Base-by-base conservation (phyloP, 2,329 filamentous ascomycete species). In the Cercospora canescens region DNA sequence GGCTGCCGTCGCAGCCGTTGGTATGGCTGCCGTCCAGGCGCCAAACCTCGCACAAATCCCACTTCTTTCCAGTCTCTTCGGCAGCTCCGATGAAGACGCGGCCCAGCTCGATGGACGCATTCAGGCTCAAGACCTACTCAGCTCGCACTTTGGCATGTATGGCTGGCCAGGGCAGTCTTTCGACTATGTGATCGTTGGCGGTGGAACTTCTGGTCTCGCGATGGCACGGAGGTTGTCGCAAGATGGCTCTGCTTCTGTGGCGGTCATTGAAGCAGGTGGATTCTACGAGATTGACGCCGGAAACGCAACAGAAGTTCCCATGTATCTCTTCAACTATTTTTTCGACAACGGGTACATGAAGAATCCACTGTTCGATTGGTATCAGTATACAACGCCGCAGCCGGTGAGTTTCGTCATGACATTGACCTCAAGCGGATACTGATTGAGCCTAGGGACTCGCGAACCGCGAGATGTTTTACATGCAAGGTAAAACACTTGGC, bases 241-340 rank as follows among this genome's bases (percentile, higher is more conserved):
- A 26, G 55, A 69, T 34, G 30, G 35, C 24, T 34, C 24, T 14
- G 48, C 50, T 16, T 60, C 69, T 12, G 73, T 75, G 8, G 72
- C 73, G 1, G 69, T 75, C 1, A 58, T 75, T 11, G 73, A 75
- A 62, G 73, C 71, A 6, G 72, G 71, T 4, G 63, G 68, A 11
- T 73, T 70, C 59, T 71, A 72, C 21, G 21, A 59, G 9, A 26
- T 59, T 21, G 18, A 37, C 39, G n/a, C n/a, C 18, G 55, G 55
- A n/a, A 58, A 35, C 18, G 55, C 24, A 8, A 32, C 28, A 7
- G 32, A 34, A 37, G 60, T 52, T 34, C 28, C 48, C 39, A 45
- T 62, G 60, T 55, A 54, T 45, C 48, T 62, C 32, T 55, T 62
- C 60, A 52, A 55, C 28, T 62, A 52, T 30, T 54, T 52, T 32